These are phyloP conservation scores for Dacryopinax primogenitus DNA, from an alignment of 768 basidiomycete species.

Conservation along the genomic window DNA sequence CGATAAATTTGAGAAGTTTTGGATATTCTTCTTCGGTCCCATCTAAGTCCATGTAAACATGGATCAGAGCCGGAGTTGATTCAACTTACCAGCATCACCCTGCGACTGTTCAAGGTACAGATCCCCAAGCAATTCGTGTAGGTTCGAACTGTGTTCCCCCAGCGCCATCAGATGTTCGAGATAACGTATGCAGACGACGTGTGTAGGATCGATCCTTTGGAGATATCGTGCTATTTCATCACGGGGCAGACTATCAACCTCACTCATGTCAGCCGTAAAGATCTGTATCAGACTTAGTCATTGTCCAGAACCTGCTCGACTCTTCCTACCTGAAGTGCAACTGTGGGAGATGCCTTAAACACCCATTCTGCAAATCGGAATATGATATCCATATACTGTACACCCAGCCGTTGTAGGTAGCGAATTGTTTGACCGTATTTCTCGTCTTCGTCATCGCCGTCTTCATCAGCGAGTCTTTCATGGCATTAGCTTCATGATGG, in stretches of 20 bases:
- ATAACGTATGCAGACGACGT: slow-evolving; percentile 56
- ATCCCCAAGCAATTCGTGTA: slow-evolving; percentile 83
- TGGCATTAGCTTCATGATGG: not conserved
- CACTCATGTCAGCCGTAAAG: slow-evolving; percentile 72
- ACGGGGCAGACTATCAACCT: slow-evolving; percentile 70
- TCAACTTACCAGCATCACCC: slow-evolving; percentile 18
- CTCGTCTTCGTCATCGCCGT: slow-evolving; percentile 58
- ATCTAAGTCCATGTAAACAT: slow-evolving; percentile 27
- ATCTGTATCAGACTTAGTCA: slow-evolving; percentile 41
- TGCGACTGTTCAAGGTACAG: slow-evolving; percentile 65
- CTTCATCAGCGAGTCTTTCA: slow-evolving; percentile 63
- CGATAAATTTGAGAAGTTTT: slow-evolving; percentile 69
- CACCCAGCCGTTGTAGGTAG: slow-evolving; percentile 84
- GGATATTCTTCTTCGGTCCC: slow-evolving; percentile 40
- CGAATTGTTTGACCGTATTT: slow-evolving; percentile 71
- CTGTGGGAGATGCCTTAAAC: slow-evolving; percentile 55
- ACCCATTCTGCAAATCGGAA: slow-evolving; percentile 78
- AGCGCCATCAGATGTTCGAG: slow-evolving; percentile 75
- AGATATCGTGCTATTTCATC: slow-evolving; percentile 64
- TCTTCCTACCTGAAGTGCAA: slow-evolving; percentile 58
- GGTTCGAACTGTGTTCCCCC: slow-evolving; percentile 51
- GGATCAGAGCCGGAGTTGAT: not conserved
- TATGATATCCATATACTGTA: slow-evolving; percentile 66
- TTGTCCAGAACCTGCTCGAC: slow-evolving; percentile 11
- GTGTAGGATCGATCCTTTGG: slow-evolving; percentile 46